Base-by-base conservation (phyloP, 1,284 basidiomycete genomes). In the Heterobasidion annosum region DNA sequence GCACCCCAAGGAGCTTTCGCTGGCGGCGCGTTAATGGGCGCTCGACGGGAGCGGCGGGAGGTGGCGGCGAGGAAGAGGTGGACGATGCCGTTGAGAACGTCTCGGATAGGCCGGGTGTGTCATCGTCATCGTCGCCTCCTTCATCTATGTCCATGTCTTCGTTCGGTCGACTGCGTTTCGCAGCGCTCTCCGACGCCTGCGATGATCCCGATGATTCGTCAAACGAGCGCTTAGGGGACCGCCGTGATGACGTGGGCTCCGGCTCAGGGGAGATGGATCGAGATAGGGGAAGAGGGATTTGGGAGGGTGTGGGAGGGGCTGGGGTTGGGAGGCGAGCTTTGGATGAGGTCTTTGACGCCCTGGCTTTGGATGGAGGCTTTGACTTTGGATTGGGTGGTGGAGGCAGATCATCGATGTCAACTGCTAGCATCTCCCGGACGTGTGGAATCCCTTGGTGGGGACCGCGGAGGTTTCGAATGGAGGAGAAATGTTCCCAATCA, bases 401-500 rank as follows among this genome's bases (percentile, higher is more conserved):
- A 25, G 63, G 60, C 15, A 56, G 53, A 18, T 54, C 57, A 19
- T 56, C 55, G 5, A 43, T 55, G 3, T 65, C 65, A 2, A 63
- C 61, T 1, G 58, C 70, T 12, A 73, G 68, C 1, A 73, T 68
- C 66, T 92, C 88, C 48, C 72, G 67, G 10, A 93, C 82, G 54
- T 74, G 72, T 3, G 93, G 92, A 4, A 86, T 71, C 6, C 91
- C 93, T 0, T 79, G 72, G 63, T 94, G 91, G 0, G 93, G 93
- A 2, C 92, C 92, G n/a, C 76, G 76, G 35, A 93, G 70, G 66
- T 90, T 93, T 43, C 92, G 86, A 52, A 95, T 88, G 18, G 88
- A 91, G n/a, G 90, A 93, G 65, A 94, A 95, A 67, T 95, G 93
- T 65, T 95, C 91, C 91, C 90, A 94, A 63, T 92, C 90, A 64